Evolutionary conservation across 75 land plant genomes (phyloP), one percentile per base, ranked within the genome.

Genomic region (Ceratopteris richardii): DNA sequence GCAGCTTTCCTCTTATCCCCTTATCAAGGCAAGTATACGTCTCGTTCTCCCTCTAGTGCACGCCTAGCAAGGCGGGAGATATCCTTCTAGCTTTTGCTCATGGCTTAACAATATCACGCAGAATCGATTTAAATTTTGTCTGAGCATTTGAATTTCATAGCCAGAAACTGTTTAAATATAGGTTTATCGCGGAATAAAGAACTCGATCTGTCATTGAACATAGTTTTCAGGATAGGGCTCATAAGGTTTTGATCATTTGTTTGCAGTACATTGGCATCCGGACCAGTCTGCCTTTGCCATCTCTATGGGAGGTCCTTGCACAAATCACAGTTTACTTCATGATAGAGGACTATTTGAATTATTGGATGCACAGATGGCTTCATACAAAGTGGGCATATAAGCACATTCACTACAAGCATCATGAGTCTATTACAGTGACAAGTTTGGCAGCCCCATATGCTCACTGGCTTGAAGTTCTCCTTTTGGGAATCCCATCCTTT

Each of bases 391-490:
- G 76, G 76, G 74, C 46, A 29, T 73, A 66, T 27, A 51, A 66
- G 22, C 67, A 67, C 17, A 62, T 73, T 21, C 76, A 73, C 24
- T 27, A 22, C n/a, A 44, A 67, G 58, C 76, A 73, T 47, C 76
- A 73, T 29, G 73, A 67, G 60, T 73, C 56, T 55, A 48, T 54
- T 18, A 29, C 72, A 6, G 72, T 72, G 22, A 67, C 39, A 54
- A 57, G 76, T 44, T 67, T 73, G 36, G 71, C 76, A 4, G 76
- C 76, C 33, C 59, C 65, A 11, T 73, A 73, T 62, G 71, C 76
- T 9, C 76, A 73, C 65, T 67, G 71, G 71, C 61, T 55, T 3
- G 76, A 73, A 54, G 31, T 73, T 41, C 43, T 73, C 0, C n/a
- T 73, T 16, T 51, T 73, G 17, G 76, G 66, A 14, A 28, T 73